Evolutionary conservation across 306 rosid species (phyloP).

Genomic region (Cucurbita pepo): DNA sequence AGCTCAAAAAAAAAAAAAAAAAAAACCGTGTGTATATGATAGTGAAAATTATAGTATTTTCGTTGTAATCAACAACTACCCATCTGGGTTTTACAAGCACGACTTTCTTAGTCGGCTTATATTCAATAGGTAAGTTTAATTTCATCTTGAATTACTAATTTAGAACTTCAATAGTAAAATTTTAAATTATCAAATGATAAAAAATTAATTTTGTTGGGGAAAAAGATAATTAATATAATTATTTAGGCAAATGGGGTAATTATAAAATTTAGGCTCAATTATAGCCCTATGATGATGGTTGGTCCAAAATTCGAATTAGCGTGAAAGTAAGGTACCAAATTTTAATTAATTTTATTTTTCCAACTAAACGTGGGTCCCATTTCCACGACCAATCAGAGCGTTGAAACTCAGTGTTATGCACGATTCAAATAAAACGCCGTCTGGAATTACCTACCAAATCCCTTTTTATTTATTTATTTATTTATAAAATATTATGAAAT

Average conservation of each 20-base stretch:
- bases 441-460: not conserved
- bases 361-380: not conserved
- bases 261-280: not conserved
- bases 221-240: not conserved
- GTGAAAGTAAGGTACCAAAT: not conserved
- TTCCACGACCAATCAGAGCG: not conserved
- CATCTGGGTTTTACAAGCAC: not conserved
- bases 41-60: not conserved
- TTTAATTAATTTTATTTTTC: not conserved
- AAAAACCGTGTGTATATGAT: no score
- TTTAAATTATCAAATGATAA: no score
- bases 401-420: not conserved
- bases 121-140: not conserved
- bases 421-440: not conserved
- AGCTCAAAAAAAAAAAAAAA: no score
- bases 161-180: no score
- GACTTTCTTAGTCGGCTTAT: not conserved
- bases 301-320: not conserved
- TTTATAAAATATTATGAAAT: no score
- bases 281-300: not conserved
- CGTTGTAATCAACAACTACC: not conserved
- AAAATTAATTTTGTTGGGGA: no score
- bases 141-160: not conserved
- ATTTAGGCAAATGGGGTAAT: not conserved
- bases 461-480: not conserved